phyloP scores from a whole-genome alignment of 1,139 yeast species.

The Geotrichum macrosporum region DNA sequence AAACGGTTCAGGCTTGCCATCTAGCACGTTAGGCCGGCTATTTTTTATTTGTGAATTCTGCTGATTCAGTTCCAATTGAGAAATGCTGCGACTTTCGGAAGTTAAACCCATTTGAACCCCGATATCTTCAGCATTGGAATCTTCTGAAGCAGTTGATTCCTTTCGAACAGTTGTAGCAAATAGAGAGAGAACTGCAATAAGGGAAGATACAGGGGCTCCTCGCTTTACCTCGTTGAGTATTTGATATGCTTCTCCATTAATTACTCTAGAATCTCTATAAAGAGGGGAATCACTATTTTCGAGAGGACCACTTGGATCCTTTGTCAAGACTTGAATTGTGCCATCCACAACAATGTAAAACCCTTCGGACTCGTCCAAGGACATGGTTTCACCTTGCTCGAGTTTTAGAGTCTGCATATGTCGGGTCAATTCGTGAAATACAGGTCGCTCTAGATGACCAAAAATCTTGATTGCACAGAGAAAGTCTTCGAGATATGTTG shows the following conservation, averaged over 20 bases:
- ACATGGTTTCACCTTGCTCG: conserved; percentile 69
- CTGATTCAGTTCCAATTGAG: background rate
- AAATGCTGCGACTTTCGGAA: conserved; percentile 7
- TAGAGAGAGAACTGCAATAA: conserved; percentile 72
- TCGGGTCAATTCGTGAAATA: conserved; percentile 86
- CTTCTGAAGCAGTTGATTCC: background rate
- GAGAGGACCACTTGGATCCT: conserved; percentile 25
- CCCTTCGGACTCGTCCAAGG: conserved; percentile 71
- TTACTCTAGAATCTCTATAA: conserved; percentile 24
- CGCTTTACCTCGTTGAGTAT: conserved; percentile 77
- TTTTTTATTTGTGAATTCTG: background rate
- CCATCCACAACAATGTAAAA: conserved; percentile 96
- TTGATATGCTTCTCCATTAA: conserved; percentile 60
- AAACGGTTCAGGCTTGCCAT: background rate
- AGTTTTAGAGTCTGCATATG: conserved; percentile 87
- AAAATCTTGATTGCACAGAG: conserved; percentile 86
- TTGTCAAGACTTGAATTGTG: conserved; percentile 70
- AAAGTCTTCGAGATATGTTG: conserved; percentile 79
- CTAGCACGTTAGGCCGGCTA: background rate
- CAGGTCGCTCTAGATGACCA: conserved; percentile 86
- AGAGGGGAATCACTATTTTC: background rate
- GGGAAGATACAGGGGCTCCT: conserved; percentile 78
- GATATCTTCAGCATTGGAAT: background rate
- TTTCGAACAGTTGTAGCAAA: conserved; percentile 45
- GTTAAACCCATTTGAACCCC: background rate